Evolutionary conservation across 371 early-diverging fungal species (phyloP), one percentile per base, ranked within the genome.

Genomic region (Cokeromyces recurvatus): DNA sequence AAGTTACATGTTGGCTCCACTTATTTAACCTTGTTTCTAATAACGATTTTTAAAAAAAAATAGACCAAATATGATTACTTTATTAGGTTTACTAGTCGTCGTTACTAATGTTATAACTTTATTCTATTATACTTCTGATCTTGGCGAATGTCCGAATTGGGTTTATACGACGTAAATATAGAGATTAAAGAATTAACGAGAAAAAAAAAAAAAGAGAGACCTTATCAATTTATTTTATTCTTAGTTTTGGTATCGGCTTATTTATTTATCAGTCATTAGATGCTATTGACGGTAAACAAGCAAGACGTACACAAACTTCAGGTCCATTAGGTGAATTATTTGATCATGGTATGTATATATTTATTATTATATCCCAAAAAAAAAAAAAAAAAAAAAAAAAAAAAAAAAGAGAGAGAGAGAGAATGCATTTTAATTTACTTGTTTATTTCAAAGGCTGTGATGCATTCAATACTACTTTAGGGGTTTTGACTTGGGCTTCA

Each of bases 231-330:
- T 29, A 11, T 11, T 29, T 29, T 29, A 5, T 29, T 11, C 11
- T 29, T 50, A 90, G 88, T 41, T 93, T 89, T 66, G 91, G 86
- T 23, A 53, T 90, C 23, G 90, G 92, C 32, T 71, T 98, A 41
- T 97, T 92, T 80, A 64, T 92, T 40, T 98, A 97, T 70, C 92
- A 91, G 57, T 92, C 96, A 8, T 83, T 96, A 48, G 99, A 99
- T 70, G 92, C 91, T 49, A 89, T 99, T 45, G 99, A 99, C 66
- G 99, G 99, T 43, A 95, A 95, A 71, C 99, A 99, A 68, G 99
- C 99, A 19, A 77, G 99, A 51, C 78, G 92, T 40, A 97, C 97
- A 12, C 88, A 90, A 23, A 68, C 87, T 3, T 87, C 90, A 2
- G 87, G 90, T 6, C 95, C 98, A 12, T 66, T 98, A 43, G 99